Conservation (phyloP, 768 basidiomycete species). For the Cystobasidium onofrii region DNA sequence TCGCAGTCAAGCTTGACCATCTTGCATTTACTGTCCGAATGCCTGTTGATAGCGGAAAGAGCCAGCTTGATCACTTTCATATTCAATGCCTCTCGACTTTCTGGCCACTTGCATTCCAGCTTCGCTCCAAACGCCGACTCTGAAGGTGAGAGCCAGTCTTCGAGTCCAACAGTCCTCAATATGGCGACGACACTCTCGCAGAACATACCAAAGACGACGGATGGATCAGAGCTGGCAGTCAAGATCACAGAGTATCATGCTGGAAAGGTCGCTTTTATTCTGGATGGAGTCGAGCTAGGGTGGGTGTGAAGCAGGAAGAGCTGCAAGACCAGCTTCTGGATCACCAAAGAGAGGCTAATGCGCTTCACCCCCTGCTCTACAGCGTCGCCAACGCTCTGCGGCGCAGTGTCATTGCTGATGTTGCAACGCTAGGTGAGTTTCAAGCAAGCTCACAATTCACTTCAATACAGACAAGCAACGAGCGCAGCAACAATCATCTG, state of each 20-base stretch:
- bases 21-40: too few relatives aligned
- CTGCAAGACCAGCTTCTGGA: background rate
- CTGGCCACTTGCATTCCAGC: background rate
- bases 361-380: background rate
- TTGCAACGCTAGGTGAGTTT: slow-evolving; percentile 81
- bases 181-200: slow-evolving; percentile 34
- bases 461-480: background rate
- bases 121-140: background rate
- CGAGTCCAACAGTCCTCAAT: background rate
- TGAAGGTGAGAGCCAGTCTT: background rate
- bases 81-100: background rate
- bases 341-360: background rate
- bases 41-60: too few relatives aligned
- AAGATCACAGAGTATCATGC: slow-evolving; percentile 57
- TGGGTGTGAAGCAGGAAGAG: slow-evolving; percentile 48
- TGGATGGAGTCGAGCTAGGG: slow-evolving; percentile 95
- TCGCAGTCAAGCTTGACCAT: too few relatives aligned
- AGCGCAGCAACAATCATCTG: background rate
- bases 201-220: slow-evolving; percentile 34
- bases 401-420: slow-evolving; percentile 89
- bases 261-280: slow-evolving; percentile 69
- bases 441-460: background rate
- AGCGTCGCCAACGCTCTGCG: slow-evolving; percentile 92
- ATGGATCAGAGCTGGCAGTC: slow-evolving; percentile 38
- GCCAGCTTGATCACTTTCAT: too few relatives aligned